These are phyloP conservation scores for Apiotrichum mycotoxinovorans DNA, from an alignment of 1,284 basidiomycete genomes.

Conservation along the genomic window DNA sequence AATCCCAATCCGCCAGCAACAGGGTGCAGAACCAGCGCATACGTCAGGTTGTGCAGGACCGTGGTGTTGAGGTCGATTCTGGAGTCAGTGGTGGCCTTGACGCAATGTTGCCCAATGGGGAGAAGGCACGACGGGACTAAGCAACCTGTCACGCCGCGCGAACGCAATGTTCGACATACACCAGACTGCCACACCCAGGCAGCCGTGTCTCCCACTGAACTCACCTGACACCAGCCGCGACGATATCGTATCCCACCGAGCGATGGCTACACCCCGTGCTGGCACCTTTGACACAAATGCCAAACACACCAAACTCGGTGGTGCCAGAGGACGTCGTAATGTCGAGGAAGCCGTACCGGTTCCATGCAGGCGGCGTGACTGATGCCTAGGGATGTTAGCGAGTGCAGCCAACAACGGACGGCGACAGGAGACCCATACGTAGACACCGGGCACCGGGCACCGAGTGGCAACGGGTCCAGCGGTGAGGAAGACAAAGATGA, in stretches of 20 bases:
- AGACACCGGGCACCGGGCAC: too few relatives aligned
- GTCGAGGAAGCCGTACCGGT: constrained; percentile 64
- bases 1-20: constrained; percentile 69
- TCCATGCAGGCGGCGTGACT: constrained; percentile 66
- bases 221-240: constrained; percentile 29
- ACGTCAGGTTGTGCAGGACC: constrained; percentile 66
- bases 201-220: constrained; percentile 1
- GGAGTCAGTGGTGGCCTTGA: not conserved
- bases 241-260: constrained; percentile 39
- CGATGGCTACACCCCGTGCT: constrained; percentile 47
- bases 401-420: not conserved
- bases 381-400: constrained; percentile 59
- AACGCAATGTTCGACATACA: too few relatives aligned
- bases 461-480: not conserved
- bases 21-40: constrained; percentile 69
- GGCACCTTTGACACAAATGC: constrained; percentile 57
- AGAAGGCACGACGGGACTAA: not conserved
- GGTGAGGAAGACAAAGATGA: not conserved
- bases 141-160: too few relatives aligned
- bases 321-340: constrained; percentile 49
- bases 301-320: constrained; percentile 69
- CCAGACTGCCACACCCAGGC: not conserved
- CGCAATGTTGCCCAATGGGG: not conserved
- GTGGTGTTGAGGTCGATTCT: constrained; percentile 52
- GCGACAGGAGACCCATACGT: not conserved